Base-by-base conservation (phyloP, 345 rosid species). In the Aurinia saxatilis region DNA sequence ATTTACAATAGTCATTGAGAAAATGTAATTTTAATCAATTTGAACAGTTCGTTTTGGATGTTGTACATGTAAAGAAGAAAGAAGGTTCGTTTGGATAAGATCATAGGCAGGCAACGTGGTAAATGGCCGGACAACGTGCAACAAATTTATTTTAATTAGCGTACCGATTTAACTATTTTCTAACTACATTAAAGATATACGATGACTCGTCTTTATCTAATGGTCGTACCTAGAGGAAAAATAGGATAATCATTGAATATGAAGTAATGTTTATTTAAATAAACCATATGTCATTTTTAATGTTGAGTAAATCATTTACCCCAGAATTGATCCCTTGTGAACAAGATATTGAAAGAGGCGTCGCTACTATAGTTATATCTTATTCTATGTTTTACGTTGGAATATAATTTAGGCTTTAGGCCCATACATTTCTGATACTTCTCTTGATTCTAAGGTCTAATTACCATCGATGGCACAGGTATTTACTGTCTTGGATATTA, bases 81-180 rank as follows among this genome's bases (percentile, higher is more conserved):
- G 10, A 33, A 6, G 37, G 38, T 21, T 38, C 1, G 53, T 67
- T n/a, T 40, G 21, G 66, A 68, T 68, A 59, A 68, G 60, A 50
- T 42, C 53, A 42, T 5, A 50, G 29, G 12, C 36, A 40, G 18
- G 11, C 50, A 58, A 60, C 61, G 34, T 68, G 48, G 51, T 60
- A 50, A 34, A 60, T 10, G 62, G 73, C 61, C 56, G 73, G 56
- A 68, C 67, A 68, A 68, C 73, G 67, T 68, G 73, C 67, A 68
- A 60, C 13, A 45, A 45, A n/a, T 1, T 44, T 68, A 50, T 41
- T 60, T 58, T 42, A 42, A 51, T 16, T 51, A 16, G 5, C 58
- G 18, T 68, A 51, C 54, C 2, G 3, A 51, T 27, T 50, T 35
- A 15, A 52, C 8, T 49, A 31, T 11, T 11, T 65, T 49, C 0